Base-by-base conservation (phyloP, 2,329 filamentous ascomycete species). In the Zasmidium citrigriseum region DNA sequence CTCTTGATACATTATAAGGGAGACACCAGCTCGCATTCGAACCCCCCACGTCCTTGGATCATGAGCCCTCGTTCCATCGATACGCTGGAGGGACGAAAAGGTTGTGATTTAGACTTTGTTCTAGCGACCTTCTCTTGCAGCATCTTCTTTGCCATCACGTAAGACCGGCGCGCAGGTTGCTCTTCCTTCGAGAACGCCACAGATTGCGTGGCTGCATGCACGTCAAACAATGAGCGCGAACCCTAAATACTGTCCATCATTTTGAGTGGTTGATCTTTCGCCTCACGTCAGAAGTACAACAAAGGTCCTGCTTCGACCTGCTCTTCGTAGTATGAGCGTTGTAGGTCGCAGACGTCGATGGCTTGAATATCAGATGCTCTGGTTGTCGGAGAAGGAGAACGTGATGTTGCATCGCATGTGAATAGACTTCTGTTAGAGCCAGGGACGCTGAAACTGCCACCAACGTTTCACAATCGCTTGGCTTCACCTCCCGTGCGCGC, bases 131-230 rank as follows among this genome's bases (percentile, higher is more conserved):
- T 20, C 41, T 45, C 21, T 5, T 4, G 4, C 16, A 20, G 21
- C 5, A 45, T 18, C 29, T n/a, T 38, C 29, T n/a, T 38, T 45
- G 16, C n/a, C 4, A 45, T 4, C 41, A 45, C 41, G n/a, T n/a
- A n/a, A 38, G n/a, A 38, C 41, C 41, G 21, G 21, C 16, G n/a
- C 41, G 21, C 16, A 18, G 16, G 41, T 45, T 45, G 21, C 21
- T n/a, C 41, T 45, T 16, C 21, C 41, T 45, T n/a, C n/a, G 18
- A 34, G 38, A 49, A n/a, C 46, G 46, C 29, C 53, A 51, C 48
- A 51, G 25, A 38, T 14, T 51, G 48, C 25, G 48, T 51, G 24
- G 48, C 48, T 16, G 48, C 48, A 21, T 2, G 25, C 48, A 20
- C 25, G 18, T 34, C 18, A 51, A 51, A 51, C 48, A 22, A 10